Percentiles rank a stretch among this genome's conserved stretches.
Evolutionary conservation across 2,329 filamentous ascomycete genomes (phyloP).

Genomic region (Verticillium klebahnii): DNA sequence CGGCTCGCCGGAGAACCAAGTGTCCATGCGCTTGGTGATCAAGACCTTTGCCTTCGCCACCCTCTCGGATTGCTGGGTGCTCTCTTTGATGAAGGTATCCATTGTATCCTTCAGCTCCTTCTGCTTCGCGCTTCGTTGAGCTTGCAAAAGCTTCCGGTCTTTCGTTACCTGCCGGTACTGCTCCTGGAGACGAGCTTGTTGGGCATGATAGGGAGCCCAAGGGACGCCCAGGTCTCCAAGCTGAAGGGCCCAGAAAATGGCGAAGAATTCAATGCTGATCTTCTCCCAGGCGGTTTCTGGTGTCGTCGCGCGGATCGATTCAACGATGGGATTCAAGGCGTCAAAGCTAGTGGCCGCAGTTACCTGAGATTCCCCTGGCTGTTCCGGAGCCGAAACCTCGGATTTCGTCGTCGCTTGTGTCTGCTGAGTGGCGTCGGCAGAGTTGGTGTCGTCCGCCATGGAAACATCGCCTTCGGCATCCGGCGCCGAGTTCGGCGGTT

Average conservation of each 20-base stretch:
- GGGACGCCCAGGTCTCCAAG: slow-evolving; percentile 77
- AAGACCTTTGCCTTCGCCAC: slow-evolving; percentile 64
- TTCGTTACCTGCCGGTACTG: slow-evolving; percentile 63
- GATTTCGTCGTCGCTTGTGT: slow-evolving; percentile 23
- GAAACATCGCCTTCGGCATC: slow-evolving; percentile 56
- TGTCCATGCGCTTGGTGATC: slow-evolving; percentile 68
- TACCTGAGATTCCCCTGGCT: background rate
- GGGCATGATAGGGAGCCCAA: slow-evolving; percentile 70
- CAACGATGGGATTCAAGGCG: slow-evolving; percentile 69
- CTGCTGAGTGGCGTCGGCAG: slow-evolving; percentile 10
- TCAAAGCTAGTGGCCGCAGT: slow-evolving; percentile 27
- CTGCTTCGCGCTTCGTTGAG: slow-evolving; percentile 65
- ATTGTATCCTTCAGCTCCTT: slow-evolving; percentile 65
- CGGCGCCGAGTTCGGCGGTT: slow-evolving; percentile 18
- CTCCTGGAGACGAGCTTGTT: slow-evolving; percentile 64
- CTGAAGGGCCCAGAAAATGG: slow-evolving; percentile 88
- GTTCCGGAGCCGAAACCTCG: slow-evolving; percentile 14
- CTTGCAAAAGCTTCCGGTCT: slow-evolving; percentile 69
- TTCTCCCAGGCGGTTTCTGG: slow-evolving; percentile 61
- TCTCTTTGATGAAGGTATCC: slow-evolving; percentile 67
- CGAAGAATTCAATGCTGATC: slow-evolving; percentile 77
- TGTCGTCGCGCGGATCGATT: slow-evolving; percentile 58
- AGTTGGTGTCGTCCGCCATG: slow-evolving; percentile 32
- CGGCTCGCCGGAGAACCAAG: slow-evolving; percentile 68
- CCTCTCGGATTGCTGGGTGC: slow-evolving; percentile 62